phyloP scores from a whole-genome alignment of 495 filamentous ascomycete species.

The Penicillium psychrofluorescens region DNA sequence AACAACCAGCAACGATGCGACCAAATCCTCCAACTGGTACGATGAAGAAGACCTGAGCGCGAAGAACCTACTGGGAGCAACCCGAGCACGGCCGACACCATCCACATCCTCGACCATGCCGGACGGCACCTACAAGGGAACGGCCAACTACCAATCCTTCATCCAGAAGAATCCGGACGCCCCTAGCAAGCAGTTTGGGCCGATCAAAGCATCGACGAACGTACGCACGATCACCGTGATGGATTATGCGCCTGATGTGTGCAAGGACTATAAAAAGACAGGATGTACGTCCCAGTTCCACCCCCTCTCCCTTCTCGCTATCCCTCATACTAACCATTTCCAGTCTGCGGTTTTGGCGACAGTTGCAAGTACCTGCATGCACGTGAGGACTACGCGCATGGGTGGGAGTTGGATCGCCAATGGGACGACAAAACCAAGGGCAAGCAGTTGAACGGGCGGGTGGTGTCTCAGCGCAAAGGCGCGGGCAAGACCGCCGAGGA shows the following conservation, averaged over 20 bases:
- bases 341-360: constrained; percentile 57
- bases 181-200: constrained; percentile 64
- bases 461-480: constrained; percentile 46
- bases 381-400: constrained; percentile 82
- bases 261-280: constrained; percentile 91
- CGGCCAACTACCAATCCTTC: constrained; percentile 63
- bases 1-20: constrained; percentile 75
- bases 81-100: constrained; percentile 29
- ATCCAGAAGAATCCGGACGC: constrained; percentile 81
- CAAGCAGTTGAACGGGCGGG: constrained; percentile 56
- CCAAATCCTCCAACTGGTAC: constrained; percentile 86
- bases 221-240: constrained; percentile 84
- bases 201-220: constrained; percentile 82
- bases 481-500: constrained; percentile 38
- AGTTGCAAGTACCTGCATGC: constrained; percentile 85
- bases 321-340: too few relatives aligned
- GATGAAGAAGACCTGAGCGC: constrained; percentile 49
- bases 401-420: constrained; percentile 90
- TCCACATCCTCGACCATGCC: constrained; percentile 12
- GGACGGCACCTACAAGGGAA: constrained; percentile 74
- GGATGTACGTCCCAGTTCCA: constrained; percentile 43
- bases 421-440: constrained; percentile 83
- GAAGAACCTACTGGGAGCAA: constrained; percentile 59
- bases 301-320: too few relatives aligned
- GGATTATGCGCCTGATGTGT: constrained; percentile 90